Conservation (phyloP, 1,139 yeast species). For the Yamadazyma dendronema region DNA sequence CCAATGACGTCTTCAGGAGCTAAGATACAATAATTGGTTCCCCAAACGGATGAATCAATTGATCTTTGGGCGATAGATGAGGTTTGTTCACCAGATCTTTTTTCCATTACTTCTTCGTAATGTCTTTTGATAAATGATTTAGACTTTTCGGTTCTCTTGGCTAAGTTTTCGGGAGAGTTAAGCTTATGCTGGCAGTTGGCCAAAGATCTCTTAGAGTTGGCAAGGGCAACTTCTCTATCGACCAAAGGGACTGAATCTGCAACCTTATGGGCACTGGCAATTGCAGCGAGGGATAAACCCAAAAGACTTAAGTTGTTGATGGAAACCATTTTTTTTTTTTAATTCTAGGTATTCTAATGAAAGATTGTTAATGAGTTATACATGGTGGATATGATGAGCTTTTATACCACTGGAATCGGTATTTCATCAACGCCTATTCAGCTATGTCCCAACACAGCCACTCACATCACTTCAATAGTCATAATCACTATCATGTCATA, state of each 20-base stretch:
- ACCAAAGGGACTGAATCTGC: constrained; percentile 1
- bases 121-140: constrained; percentile 1
- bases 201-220: not conserved
- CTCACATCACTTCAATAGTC: too few species aligned
- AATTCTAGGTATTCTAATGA: too few species aligned
- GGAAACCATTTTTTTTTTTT: not conserved
- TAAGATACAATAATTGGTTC: constrained; percentile 2
- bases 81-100: not conserved
- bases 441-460: too few species aligned
- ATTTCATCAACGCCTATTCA: too few species aligned
- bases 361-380: too few species aligned
- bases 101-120: not conserved
- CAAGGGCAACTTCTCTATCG: not conserved
- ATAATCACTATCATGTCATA: too few species aligned
- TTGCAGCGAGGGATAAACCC: not conserved
- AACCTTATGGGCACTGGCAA: constrained; percentile 1
- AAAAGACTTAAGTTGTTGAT: not conserved
- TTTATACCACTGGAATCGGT: too few species aligned
- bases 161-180: constrained; percentile 1
- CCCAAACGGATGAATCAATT: constrained; percentile 2
- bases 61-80: not conserved
- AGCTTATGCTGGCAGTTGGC: constrained; percentile 1
- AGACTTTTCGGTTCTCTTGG: not conserved
- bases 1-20: constrained; percentile 5
- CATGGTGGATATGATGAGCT: too few species aligned